Percentiles rank a stretch among this genome's conserved stretches.
Conservation (phyloP, 2,329 filamentous ascomycete genomes). For the Trichoderma pleuroti region DNA sequence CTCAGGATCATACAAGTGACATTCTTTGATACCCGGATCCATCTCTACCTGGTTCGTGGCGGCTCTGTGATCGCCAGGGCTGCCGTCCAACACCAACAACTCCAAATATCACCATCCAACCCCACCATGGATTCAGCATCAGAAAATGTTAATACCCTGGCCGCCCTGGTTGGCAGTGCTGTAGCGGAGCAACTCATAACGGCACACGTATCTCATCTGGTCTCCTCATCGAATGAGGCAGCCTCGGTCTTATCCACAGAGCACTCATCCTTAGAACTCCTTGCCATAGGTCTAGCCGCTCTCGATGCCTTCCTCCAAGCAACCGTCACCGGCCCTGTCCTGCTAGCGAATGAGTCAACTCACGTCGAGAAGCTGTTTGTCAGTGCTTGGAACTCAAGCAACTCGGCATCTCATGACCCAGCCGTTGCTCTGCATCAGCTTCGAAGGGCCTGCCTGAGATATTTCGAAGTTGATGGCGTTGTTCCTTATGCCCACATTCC, state of each 20-base stretch:
- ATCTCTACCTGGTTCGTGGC: not conserved
- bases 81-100: not conserved
- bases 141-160: not conserved
- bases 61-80: not conserved
- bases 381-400: conserved; percentile 34
- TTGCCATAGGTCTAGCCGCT: conserved; percentile 34
- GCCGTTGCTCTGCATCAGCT: conserved; percentile 36
- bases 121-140: conserved; percentile 11
- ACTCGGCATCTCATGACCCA: not conserved
- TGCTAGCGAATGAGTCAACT: conserved; percentile 37
- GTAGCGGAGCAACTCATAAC: conserved; percentile 15
- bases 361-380: conserved; percentile 38
- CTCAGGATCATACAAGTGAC: not conserved
- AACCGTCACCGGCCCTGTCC: conserved; percentile 81
- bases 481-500: conserved; percentile 82
- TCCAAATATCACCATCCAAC: not conserved
- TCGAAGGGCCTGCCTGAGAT: conserved; percentile 58
- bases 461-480: conserved; percentile 77
- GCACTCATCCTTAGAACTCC: conserved; percentile 16
- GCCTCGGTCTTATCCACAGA: not conserved
- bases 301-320: conserved; percentile 79
- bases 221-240: not conserved
- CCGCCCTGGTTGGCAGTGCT: conserved; percentile 12
- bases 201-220: conserved; percentile 14
- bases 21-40: not conserved